Evolutionary conservation across 805 yeast species (phyloP).

Genomic region (Ogataea nitratoaversa): DNA sequence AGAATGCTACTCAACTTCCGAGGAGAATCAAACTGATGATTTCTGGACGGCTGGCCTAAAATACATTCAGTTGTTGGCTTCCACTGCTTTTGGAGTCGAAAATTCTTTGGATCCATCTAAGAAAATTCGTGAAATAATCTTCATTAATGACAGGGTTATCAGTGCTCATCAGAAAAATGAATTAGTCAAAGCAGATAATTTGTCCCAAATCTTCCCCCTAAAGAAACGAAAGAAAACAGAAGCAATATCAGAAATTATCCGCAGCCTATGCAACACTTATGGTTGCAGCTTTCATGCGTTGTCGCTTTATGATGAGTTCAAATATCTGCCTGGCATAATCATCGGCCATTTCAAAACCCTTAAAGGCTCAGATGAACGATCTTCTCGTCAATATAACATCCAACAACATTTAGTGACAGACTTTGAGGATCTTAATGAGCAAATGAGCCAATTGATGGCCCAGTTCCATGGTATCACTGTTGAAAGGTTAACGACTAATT

Average conservation of each 20-base stretch:
- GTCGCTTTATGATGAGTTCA: conserved; percentile 26
- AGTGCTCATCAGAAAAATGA: neutral
- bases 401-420: conserved; percentile 20
- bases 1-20: conserved; percentile 14
- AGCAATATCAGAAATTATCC: conserved; percentile 4
- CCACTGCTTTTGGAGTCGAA: conserved; percentile 15
- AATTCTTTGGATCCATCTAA: conserved; percentile 1
- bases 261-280: conserved; percentile 13
- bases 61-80: conserved; percentile 17
- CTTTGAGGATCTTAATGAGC: conserved; percentile 14
- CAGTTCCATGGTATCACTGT: conserved; percentile 19
- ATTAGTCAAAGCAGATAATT: too few species aligned
- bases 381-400: conserved; percentile 5
- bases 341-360: conserved; percentile 15
- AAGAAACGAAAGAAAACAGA: conserved; percentile 1
- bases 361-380: neutral
- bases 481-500: conserved; percentile 9
- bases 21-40: conserved; percentile 7
- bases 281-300: conserved; percentile 21
- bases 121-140: conserved; percentile 19
- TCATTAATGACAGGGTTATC: conserved; percentile 16
- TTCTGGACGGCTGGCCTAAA: conserved; percentile 24
- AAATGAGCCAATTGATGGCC: conserved; percentile 9
- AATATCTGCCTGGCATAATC: conserved; percentile 17
- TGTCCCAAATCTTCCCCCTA: too few species aligned